These are phyloP conservation scores for Fusarium euwallaceae DNA, from an alignment of 2,329 filamentous ascomycete species.

Conservation along the genomic window DNA sequence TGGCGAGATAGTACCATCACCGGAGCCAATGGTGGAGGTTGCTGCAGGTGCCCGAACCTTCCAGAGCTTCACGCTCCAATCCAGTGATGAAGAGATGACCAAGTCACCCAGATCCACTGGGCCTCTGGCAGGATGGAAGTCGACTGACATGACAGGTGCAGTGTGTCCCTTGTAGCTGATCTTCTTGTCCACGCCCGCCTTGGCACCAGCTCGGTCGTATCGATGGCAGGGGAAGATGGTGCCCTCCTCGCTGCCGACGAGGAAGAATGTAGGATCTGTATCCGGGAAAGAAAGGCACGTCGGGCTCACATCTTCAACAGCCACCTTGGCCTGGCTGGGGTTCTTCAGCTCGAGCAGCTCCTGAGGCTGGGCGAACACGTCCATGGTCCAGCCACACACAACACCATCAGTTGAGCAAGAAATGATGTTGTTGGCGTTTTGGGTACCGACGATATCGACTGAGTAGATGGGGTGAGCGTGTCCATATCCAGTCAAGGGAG, in stretches of 20 bases:
- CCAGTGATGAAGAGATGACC: conserved; percentile 89
- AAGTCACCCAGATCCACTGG: conserved; percentile 95
- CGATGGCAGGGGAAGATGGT: conserved; percentile 96
- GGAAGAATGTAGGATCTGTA: conserved; percentile 96
- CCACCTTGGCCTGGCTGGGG: conserved; percentile 81
- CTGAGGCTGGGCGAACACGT: conserved; percentile 97
- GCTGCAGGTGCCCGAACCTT: conserved; percentile 87
- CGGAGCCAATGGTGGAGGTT: conserved; percentile 69
- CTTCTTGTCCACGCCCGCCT: conserved; percentile 92
- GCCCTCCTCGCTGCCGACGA: conserved; percentile 96
- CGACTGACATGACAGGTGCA: conserved; percentile 94
- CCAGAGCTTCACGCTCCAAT: conserved; percentile 99
- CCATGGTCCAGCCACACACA: conserved; percentile 96
- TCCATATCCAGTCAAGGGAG: conserved; percentile 91
- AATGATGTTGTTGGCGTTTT: conserved; percentile 99
- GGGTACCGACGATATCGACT: conserved; percentile 94
- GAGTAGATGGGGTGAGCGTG: conserved; percentile 98
- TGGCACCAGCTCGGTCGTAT: conserved; percentile 96
- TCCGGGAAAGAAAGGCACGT: conserved; percentile 96
- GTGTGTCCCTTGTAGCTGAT: conserved; percentile 91
- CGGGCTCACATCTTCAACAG: conserved; percentile 91
- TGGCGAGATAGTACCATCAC: conserved; percentile 73
- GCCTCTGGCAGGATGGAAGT: conserved; percentile 93
- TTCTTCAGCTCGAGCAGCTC: conserved; percentile 91
- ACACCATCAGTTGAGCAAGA: conserved; percentile 97